Conservation (phyloP, 768 basidiomycete genomes). For the Mycena galopus region DNA sequence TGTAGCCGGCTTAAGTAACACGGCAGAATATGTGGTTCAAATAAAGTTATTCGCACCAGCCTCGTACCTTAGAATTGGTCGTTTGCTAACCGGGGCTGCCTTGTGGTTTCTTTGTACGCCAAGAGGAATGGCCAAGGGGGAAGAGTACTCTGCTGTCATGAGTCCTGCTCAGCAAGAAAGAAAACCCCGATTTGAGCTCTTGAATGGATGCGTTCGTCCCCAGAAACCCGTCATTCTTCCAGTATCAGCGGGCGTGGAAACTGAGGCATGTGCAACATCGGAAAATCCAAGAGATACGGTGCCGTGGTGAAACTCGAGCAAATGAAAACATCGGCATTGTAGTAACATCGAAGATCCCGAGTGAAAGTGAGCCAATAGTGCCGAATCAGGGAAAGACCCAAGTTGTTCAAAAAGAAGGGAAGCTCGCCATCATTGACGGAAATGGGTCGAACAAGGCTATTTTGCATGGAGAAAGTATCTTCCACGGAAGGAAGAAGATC, state of each 20-base stretch:
- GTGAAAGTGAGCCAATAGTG: conserved; percentile 3
- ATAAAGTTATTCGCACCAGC: too few relatives aligned
- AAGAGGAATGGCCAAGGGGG: too few relatives aligned
- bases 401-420: neutral
- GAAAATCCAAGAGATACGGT: neutral
- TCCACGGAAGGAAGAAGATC: neutral
- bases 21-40: too few relatives aligned
- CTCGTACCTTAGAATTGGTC: too few relatives aligned
- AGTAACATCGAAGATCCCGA: neutral
- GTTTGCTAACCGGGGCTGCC: too few relatives aligned
- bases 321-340: conserved; percentile 8
- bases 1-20: too few relatives aligned
- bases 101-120: too few relatives aligned
- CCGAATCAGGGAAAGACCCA: neutral
- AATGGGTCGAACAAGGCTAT: neutral
- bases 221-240: too few relatives aligned
- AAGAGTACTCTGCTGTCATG: too few relatives aligned
- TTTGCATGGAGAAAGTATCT: conserved; percentile 8
- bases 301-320: neutral
- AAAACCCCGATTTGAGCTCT: too few relatives aligned
- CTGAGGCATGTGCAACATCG: neutral
- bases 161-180: too few relatives aligned
- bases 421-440: neutral
- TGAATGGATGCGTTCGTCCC: too few relatives aligned
- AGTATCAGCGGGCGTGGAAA: neutral